Percentiles rank a stretch among this genome's conserved stretches.
Evolutionary conservation across 768 basidiomycete genomes (phyloP).

Genomic region (Leccinellum albellum): DNA sequence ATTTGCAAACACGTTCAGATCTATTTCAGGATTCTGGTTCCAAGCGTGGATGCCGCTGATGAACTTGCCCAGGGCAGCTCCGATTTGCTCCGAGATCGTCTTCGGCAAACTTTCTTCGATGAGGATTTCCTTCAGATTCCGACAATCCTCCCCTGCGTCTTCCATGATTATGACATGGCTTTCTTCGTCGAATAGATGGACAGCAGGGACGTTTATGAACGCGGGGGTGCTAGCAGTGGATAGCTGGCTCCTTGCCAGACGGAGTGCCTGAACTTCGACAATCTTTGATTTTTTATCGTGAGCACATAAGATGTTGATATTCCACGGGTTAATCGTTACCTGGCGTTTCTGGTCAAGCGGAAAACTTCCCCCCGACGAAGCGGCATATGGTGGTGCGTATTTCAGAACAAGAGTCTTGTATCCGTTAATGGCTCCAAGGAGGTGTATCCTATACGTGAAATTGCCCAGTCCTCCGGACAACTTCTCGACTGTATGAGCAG

Average conservation of each 20-base stretch:
- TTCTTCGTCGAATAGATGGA: conserved; percentile 48
- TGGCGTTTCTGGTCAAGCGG: conserved; percentile 49
- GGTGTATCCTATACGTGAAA: conserved; percentile 53
- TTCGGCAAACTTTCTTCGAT: conserved; percentile 31
- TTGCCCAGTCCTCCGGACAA: conserved; percentile 55
- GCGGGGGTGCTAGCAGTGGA: conserved; percentile 29
- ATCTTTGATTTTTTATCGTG: conserved; percentile 38
- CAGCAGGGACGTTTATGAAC: conserved; percentile 44
- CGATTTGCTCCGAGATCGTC: conserved; percentile 41
- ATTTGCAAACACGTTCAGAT: conserved; percentile 37
- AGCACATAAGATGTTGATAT: conserved; percentile 2
- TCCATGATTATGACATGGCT: conserved; percentile 58
- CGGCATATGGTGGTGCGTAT: conserved; percentile 48
- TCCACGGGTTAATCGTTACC: conserved; percentile 33
- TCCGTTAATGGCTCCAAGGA: conserved; percentile 39
- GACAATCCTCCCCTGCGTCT: conserved; percentile 44
- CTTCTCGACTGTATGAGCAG: conserved; percentile 34
- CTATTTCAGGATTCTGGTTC: conserved; percentile 31
- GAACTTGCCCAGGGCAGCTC: conserved; percentile 51
- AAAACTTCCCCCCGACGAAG: conserved; percentile 17
- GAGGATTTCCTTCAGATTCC: conserved; percentile 41
- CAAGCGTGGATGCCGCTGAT: conserved; percentile 49
- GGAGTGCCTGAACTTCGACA: conserved; percentile 48
- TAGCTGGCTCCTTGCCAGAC: conserved; percentile 35
- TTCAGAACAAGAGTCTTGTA: conserved; percentile 52